Base-by-base conservation (phyloP, 2,329 filamentous ascomycete species). In the Tolypocladium ophioglossoides region DNA sequence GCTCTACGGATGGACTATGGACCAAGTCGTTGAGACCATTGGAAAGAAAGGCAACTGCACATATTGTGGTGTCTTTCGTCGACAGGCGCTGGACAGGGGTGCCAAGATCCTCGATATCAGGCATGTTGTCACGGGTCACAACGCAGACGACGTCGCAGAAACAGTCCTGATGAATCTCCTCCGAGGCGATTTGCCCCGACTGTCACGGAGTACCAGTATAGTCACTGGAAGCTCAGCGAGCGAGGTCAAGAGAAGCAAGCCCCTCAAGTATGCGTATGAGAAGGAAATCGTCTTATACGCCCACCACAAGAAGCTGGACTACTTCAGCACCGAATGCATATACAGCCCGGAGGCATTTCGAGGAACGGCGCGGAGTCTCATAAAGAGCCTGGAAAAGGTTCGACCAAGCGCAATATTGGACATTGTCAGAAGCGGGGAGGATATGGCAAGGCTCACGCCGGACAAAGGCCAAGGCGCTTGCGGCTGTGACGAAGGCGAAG, bases 1-100 rank as follows among this genome's bases (percentile, higher is more conserved):
- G 64, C 76, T 99, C 11, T 99, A 99, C 68, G 94, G 92, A 10
- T 99, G 94, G 94, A 96, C 91, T 1, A 99, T 99, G 94, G 94
- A 99, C 66, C 90, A 97, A 66, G 94, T 99, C 11, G 95, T 99
- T 4, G 88, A 91, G 64, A 89, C 92, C 50, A 88, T 99, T 51
- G 94, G 94, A 16, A 97, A 96, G 74, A 97, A 96, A 70, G 91
- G 92, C 34, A 99, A 99, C 71, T 99, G 94, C 78, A 99, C 95
- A 34, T 99, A 99, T 66, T 99, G 94, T 65, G 94, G 94, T 16
- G 94, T 99, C 20, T 99, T 99, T 67, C 80, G 94, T 53, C 81
- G 95, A 55, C 94, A 99, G 73, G 94, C 94, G 2, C 78, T 99
- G 37, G 94, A 99, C 68, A 84, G 94, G 10, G 94, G 94, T 20